Evolutionary conservation across 805 yeast species (phyloP).

Genomic region (Millerozyma acaciae): DNA sequence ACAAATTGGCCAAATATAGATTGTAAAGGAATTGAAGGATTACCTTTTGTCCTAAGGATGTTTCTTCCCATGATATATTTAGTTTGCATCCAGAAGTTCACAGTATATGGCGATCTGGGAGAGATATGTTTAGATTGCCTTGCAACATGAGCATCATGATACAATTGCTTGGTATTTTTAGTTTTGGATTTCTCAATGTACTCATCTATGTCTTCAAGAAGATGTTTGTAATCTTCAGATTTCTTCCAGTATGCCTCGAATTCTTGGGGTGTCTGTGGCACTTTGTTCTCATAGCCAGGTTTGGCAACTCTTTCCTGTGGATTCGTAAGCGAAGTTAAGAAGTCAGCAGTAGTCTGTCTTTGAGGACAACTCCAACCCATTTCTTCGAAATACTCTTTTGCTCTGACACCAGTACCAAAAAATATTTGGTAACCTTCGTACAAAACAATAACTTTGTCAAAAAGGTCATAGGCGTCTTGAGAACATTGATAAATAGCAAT

Average conservation of each 20-base stretch:
- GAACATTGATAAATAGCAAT: slow-evolving; percentile 57
- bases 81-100: slow-evolving; percentile 47
- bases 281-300: slow-evolving; percentile 47
- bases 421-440: slow-evolving; percentile 47
- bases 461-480: slow-evolving; percentile 45
- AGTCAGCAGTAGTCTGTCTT: slow-evolving; percentile 68
- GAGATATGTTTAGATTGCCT: slow-evolving; percentile 48
- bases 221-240: slow-evolving; percentile 46
- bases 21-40: slow-evolving; percentile 51
- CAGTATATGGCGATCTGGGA: slow-evolving; percentile 41
- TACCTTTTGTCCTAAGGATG: slow-evolving; percentile 51
- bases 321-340: slow-evolving; percentile 62
- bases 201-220: slow-evolving; percentile 40
- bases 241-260: slow-evolving; percentile 58
- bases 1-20: slow-evolving; percentile 49
- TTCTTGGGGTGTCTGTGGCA: slow-evolving; percentile 54
- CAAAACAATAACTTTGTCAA: slow-evolving; percentile 45
- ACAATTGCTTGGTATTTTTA: slow-evolving; percentile 31
- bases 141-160: slow-evolving; percentile 45
- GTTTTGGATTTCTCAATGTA: slow-evolving; percentile 31
- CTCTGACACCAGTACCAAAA: slow-evolving; percentile 41
- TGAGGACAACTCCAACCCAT: slow-evolving; percentile 63
- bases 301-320: slow-evolving; percentile 53
- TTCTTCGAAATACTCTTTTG: slow-evolving; percentile 47
- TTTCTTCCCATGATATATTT: slow-evolving; percentile 52